These are phyloP conservation scores for Grifola frondosa DNA, from an alignment of 1,284 basidiomycete species.

Conservation along the genomic window DNA sequence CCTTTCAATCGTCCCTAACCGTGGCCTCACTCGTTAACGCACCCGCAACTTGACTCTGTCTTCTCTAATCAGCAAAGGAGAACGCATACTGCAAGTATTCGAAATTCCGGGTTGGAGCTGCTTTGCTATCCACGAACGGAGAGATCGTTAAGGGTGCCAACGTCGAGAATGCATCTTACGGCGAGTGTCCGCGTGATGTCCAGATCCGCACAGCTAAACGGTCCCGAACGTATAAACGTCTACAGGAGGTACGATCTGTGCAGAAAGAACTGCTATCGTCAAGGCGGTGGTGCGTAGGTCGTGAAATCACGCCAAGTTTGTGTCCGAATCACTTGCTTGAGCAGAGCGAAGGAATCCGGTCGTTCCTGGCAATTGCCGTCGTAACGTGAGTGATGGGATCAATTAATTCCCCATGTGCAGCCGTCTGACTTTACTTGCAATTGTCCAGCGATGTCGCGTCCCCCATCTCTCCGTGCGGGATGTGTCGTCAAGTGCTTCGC, in stretches of 20 bases:
- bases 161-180: constrained; percentile 90
- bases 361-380: constrained; percentile 74
- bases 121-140: constrained; percentile 70
- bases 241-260: constrained; percentile 78
- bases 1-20: background rate
- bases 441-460: constrained; percentile 57
- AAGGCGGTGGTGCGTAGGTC: constrained; percentile 72
- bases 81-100: constrained; percentile 75
- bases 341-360: constrained; percentile 75
- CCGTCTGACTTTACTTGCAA: constrained; percentile 1
- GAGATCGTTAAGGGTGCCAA: constrained; percentile 81
- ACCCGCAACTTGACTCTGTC: no score
- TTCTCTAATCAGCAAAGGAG: no score
- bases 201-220: background rate
- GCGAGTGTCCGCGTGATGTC: constrained; percentile 47
- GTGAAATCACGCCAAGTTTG: background rate
- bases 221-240: background rate
- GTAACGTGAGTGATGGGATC: constrained; percentile 55
- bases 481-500: constrained; percentile 88
- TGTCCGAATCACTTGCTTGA: background rate
- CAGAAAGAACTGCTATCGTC: constrained; percentile 85
- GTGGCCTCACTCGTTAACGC: background rate
- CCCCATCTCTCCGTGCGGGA: constrained; percentile 81
- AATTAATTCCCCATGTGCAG: background rate
- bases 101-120: constrained; percentile 88